Conservation (phyloP, 2,329 filamentous ascomycete species). For the Aquanectria penicillioides region DNA sequence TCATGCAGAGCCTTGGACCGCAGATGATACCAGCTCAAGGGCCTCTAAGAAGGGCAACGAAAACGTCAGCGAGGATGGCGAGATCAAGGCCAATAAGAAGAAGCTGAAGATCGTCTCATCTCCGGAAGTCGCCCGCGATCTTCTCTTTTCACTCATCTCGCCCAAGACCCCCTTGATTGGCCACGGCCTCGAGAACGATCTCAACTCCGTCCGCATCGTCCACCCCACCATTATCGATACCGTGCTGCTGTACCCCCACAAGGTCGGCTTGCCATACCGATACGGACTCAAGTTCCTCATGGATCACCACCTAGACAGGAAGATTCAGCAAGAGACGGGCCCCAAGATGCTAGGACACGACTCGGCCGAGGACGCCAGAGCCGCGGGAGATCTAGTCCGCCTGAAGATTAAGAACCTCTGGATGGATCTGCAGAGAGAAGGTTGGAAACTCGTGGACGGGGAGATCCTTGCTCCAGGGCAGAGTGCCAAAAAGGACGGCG, state of each 20-base stretch:
- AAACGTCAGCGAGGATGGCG: conserved; percentile 41
- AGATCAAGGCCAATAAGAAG: conserved; percentile 44
- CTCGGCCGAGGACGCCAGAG: conserved; percentile 88
- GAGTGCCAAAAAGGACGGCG: conserved; percentile 32
- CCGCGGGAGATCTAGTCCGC: conserved; percentile 86
- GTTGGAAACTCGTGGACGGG: conserved; percentile 71
- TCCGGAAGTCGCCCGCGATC: conserved; percentile 76
- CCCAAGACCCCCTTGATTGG: conserved; percentile 87
- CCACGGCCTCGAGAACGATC: conserved; percentile 94
- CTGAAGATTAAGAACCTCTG: conserved; percentile 77
- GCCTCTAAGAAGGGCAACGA: conserved; percentile 39
- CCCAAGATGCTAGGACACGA: conserved; percentile 76
- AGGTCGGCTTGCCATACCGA: conserved; percentile 78
- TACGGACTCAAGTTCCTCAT: conserved; percentile 81
- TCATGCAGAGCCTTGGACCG: conserved; percentile 68
- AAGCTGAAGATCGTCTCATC: conserved; percentile 79
- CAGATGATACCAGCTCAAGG: conserved; percentile 30
- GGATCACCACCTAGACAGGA: conserved; percentile 72
- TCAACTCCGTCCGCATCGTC: conserved; percentile 85
- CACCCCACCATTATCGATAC: conserved; percentile 90
- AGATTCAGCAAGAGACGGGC: conserved; percentile 78
- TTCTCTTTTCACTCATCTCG: conserved; percentile 80
- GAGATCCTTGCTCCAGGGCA: conserved; percentile 53
- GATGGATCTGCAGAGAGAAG: conserved; percentile 70
- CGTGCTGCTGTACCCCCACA: conserved; percentile 83